phyloP scores from a whole-genome alignment of 2,329 filamentous ascomycete genomes.

The Alternaria gansuensis region DNA sequence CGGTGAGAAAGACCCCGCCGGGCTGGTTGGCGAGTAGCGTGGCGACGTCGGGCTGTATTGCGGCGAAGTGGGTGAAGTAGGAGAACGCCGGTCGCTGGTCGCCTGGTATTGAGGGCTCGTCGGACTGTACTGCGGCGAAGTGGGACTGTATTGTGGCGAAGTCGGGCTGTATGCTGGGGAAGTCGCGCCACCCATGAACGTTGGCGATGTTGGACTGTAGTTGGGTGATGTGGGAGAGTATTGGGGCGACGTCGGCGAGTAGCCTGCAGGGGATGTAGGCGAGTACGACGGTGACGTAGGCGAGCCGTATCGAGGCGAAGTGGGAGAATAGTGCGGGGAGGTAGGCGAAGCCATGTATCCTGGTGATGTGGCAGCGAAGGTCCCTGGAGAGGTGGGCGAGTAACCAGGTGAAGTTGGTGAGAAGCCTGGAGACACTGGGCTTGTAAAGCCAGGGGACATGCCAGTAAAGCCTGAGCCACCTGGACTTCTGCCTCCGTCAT shows the following conservation, averaged over 20 bases:
- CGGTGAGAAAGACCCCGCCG: slow-evolving; percentile 57
- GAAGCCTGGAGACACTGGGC: slow-evolving; percentile 57
- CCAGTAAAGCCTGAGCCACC: slow-evolving; percentile 59
- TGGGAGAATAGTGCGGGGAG: slow-evolving; percentile 69
- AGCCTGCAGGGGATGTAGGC: slow-evolving; percentile 60
- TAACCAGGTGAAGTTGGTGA: slow-evolving; percentile 51
- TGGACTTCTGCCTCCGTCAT: slow-evolving; percentile 70
- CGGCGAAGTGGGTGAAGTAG: slow-evolving; percentile 60
- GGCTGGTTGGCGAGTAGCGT: slow-evolving; percentile 40
- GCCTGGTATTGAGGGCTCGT: slow-evolving; percentile 66
- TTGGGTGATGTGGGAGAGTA: slow-evolving; percentile 58
- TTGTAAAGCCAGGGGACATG: slow-evolving; percentile 51
- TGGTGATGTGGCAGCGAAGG: slow-evolving; percentile 63
- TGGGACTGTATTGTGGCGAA: slow-evolving; percentile 63
- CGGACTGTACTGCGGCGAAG: slow-evolving; percentile 76
- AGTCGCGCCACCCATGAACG: slow-evolving; percentile 31
- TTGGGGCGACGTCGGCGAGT: slow-evolving; percentile 61
- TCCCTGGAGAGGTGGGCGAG: slow-evolving; percentile 73
- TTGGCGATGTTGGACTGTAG: slow-evolving; percentile 60
- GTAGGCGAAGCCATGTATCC: slow-evolving; percentile 62
- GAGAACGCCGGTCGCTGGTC: slow-evolving; percentile 61
- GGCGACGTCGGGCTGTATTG: slow-evolving; percentile 49
- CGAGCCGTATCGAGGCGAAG: slow-evolving; percentile 60
- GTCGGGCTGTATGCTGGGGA: slow-evolving; percentile 67
- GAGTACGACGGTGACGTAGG: slow-evolving; percentile 66